Evolutionary conservation across 768 basidiomycete genomes (phyloP).

Genomic region (Coprinopsis cinerea): DNA sequence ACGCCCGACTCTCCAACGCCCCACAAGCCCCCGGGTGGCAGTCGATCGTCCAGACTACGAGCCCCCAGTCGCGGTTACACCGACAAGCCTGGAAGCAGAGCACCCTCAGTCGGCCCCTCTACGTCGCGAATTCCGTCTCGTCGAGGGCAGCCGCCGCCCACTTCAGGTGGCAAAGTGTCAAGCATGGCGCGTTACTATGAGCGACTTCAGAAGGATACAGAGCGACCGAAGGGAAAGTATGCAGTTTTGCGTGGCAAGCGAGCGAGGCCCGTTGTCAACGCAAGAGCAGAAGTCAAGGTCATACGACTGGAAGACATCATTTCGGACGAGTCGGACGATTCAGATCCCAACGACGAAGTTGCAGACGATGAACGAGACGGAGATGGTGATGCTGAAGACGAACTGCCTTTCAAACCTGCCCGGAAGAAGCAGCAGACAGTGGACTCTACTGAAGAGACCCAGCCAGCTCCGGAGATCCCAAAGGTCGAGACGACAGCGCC

Average conservation of each 20-base stretch:
- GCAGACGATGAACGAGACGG: slow-evolving; percentile 62
- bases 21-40: slow-evolving; percentile 23
- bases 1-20: slow-evolving; percentile 42
- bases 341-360: slow-evolving; percentile 91
- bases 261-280: slow-evolving; percentile 85
- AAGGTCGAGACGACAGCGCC: slow-evolving; percentile 10
- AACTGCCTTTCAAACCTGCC: slow-evolving; percentile 25
- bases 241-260: slow-evolving; percentile 82
- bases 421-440: not conserved
- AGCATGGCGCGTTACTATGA: slow-evolving; percentile 91
- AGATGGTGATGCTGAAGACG: slow-evolving; percentile 51
- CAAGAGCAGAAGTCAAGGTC: slow-evolving; percentile 83
- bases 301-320: slow-evolving; percentile 75
- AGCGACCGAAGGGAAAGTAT: slow-evolving; percentile 72
- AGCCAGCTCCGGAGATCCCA: slow-evolving; percentile 2
- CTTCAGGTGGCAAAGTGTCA: slow-evolving; percentile 66
- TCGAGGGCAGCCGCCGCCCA: slow-evolving; percentile 31
- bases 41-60: slow-evolving; percentile 35
- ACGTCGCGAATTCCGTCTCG: slow-evolving; percentile 50
- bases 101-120: slow-evolving; percentile 28
- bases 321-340: too few species aligned
- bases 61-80: slow-evolving; percentile 23
- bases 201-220: slow-evolving; percentile 67
- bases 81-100: slow-evolving; percentile 41
- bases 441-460: slow-evolving; percentile 16